Conservation (phyloP, 441 rosid species). For the Populus hybrid region DNA sequence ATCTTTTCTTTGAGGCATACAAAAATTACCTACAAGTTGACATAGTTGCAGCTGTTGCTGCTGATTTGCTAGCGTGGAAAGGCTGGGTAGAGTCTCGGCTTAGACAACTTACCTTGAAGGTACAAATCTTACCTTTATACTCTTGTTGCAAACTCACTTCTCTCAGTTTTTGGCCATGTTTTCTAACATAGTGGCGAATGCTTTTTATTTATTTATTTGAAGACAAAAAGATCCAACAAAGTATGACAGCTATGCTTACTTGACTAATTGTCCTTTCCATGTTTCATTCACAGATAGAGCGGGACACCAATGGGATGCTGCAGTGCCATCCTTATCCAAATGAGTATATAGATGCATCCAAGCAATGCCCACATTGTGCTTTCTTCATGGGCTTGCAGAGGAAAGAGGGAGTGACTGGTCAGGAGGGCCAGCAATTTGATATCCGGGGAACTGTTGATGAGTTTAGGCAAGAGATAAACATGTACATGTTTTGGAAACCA, state of each 20-base stretch:
- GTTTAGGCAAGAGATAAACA: constrained; percentile 46
- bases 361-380: constrained; percentile 48
- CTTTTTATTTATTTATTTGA: neutral
- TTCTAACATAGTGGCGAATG: neutral
- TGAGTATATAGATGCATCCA: constrained; percentile 44
- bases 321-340: constrained; percentile 71
- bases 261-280: constrained; percentile 13
- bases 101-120: constrained; percentile 67
- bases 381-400: constrained; percentile 76
- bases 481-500: constrained; percentile 68
- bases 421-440: constrained; percentile 71
- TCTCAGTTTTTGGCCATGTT: constrained; percentile 6
- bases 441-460: constrained; percentile 65
- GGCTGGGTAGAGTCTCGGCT: constrained; percentile 84
- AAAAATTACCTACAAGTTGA: constrained; percentile 69
- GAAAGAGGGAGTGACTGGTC: constrained; percentile 52
- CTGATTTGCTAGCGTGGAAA: constrained; percentile 66
- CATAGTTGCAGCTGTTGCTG: constrained; percentile 48
- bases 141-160: neutral
- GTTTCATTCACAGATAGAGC: constrained; percentile 49
- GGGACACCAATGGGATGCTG: constrained; percentile 62
- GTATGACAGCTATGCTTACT: neutral
- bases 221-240: neutral
- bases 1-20: constrained; percentile 63
- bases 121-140: constrained; percentile 17